Base-by-base conservation (phyloP, 148 eudicot species). In the Fagopyrum tataricum region DNA sequence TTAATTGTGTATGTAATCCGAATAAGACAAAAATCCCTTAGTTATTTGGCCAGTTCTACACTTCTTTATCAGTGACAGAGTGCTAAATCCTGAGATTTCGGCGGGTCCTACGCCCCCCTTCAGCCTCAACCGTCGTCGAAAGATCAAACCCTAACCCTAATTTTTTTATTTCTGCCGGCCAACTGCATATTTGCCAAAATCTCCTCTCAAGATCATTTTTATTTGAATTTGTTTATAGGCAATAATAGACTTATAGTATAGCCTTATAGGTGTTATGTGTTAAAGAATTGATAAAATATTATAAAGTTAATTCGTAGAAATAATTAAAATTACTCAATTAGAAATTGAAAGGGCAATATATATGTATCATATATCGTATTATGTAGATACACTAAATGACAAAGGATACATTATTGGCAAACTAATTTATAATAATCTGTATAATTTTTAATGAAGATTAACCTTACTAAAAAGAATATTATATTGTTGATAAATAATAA, bases 21-120 rank as follows among this genome's bases (percentile, higher is more conserved):
- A 5, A 64, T 37, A 37, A 37, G 69, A 64, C 69, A 64, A 64
- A 31, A 64, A 17, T 64, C 37, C 41, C 1, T 20, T 46, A 44
- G 15, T 41, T 70, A n/a, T 62, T 70, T 70, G 51, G 73, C 73
- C 73, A 23, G 14, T 62, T 62, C 68, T 31, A 62, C 39, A 62
- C n/a, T 9, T 31, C n/a, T 62, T 42, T 7, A 62, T 37, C 37
- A 31, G 26, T 55, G 61, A 55, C 61, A 55, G 61, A 55, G 21
- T 1, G 21, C 61, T 24, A 7, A 8, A 42, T 67, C 44, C 71
- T 37, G 23, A 67, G 71, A 41, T 42, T 67, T 47, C 71, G 71
- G 71, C 71, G 71, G 31, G 41, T 55, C 61, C 48, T 67, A 15
- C 70, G 43, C 70, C 44, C 5, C 5, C 18, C 56, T 23, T 67